These are phyloP conservation scores for Cyberlindnera maritima DNA, from an alignment of 805 yeast genomes.

Conservation along the genomic window DNA sequence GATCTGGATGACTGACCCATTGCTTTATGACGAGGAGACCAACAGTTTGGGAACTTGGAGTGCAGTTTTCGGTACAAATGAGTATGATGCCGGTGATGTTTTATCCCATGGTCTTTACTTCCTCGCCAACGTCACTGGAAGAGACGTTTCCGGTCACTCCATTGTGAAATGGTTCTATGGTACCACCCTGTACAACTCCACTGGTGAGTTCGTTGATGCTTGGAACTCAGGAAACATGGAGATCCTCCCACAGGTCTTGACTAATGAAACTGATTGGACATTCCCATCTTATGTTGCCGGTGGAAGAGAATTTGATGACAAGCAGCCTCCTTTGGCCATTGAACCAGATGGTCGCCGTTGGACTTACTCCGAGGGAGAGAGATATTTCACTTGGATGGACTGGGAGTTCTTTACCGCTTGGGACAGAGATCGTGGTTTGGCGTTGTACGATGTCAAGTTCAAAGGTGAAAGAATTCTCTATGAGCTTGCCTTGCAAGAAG, in stretches of 20 bases:
- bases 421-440: slow-evolving; percentile 27
- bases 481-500: slow-evolving; percentile 30
- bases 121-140: slow-evolving; percentile 24
- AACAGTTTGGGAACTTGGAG: slow-evolving; percentile 20
- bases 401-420: slow-evolving; percentile 29
- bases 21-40: slow-evolving; percentile 19
- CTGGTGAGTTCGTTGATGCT: slow-evolving; percentile 26
- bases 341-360: slow-evolving; percentile 31
- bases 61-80: slow-evolving; percentile 19
- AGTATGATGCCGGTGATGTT: slow-evolving; percentile 26
- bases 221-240: slow-evolving; percentile 21
- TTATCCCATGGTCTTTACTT: slow-evolving; percentile 24
- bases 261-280: slow-evolving; percentile 12
- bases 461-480: slow-evolving; percentile 30
- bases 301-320: slow-evolving; percentile 25
- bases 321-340: slow-evolving; percentile 22
- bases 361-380: slow-evolving; percentile 24
- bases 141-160: slow-evolving; percentile 16
- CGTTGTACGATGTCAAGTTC: slow-evolving; percentile 27
- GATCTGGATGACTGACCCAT: slow-evolving; percentile 27
- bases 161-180: slow-evolving; percentile 25
- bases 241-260: slow-evolving; percentile 17
- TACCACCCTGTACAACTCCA: slow-evolving; percentile 22
- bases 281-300: slow-evolving; percentile 18
- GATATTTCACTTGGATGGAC: slow-evolving; percentile 32